Percentiles rank a stretch among this genome's conserved stretches.
Conservation (phyloP, 1,284 basidiomycete species). For the Phylloporus sp. region DNA sequence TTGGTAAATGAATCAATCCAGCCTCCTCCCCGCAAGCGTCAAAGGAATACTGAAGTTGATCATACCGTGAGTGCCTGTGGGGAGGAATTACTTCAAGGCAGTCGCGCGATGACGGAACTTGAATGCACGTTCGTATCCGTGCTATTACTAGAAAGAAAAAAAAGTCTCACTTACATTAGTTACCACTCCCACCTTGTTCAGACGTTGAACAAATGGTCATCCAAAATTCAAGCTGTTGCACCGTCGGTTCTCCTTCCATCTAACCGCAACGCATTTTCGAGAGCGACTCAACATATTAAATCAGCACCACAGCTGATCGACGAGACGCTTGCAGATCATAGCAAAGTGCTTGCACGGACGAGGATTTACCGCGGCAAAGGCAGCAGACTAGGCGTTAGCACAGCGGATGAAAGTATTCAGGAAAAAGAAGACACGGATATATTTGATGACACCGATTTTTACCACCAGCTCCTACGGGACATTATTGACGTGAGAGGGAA, state of each 20-base stretch:
- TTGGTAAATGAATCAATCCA: slow-evolving; percentile 55
- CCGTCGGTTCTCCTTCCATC: slow-evolving; percentile 77
- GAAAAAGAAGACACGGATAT: slow-evolving; percentile 58
- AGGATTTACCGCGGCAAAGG: slow-evolving; percentile 58
- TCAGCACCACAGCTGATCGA: slow-evolving; percentile 77
- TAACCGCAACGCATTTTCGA: slow-evolving; percentile 70
- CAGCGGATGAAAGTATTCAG: slow-evolving; percentile 34
- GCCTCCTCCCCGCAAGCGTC: slow-evolving; percentile 67
- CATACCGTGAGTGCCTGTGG: slow-evolving; percentile 15
- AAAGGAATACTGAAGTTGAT: slow-evolving; percentile 44
- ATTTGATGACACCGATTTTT: slow-evolving; percentile 92
- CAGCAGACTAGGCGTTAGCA: slow-evolving; percentile 47
- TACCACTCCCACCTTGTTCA: slow-evolving; percentile 76
- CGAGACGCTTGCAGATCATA: slow-evolving; percentile 66
- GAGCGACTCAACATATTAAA: slow-evolving; percentile 58
- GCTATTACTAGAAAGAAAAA: slow-evolving; percentile 8
- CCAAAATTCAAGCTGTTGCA: slow-evolving; percentile 90
- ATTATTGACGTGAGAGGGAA: slow-evolving; percentile 78
- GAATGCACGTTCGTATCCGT: slow-evolving; percentile 61
- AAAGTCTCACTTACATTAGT: slow-evolving; percentile 43
- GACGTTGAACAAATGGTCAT: slow-evolving; percentile 90
- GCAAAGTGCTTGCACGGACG: slow-evolving; percentile 66
- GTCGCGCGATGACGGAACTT: slow-evolving; percentile 53
- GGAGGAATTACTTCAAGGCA: slow-evolving; percentile 53
- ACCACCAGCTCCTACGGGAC: slow-evolving; percentile 87